Evolutionary conservation across 2,329 filamentous ascomycete species (phyloP).

Genomic region (Fusarium odoratissimum): DNA sequence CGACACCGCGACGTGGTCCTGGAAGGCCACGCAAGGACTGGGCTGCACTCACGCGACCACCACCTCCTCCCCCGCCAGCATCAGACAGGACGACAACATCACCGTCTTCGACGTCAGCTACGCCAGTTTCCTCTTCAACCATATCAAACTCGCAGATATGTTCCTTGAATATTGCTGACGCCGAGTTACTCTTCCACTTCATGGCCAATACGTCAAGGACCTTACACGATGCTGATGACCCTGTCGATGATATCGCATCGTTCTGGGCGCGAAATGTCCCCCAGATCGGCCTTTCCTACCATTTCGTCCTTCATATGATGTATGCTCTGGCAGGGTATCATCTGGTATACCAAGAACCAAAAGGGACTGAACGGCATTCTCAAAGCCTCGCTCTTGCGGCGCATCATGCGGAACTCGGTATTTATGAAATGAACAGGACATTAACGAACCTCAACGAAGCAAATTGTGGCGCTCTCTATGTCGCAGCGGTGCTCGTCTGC

Average conservation of each 20-base stretch:
- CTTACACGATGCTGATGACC: slow-evolving; percentile 35
- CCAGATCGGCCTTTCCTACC: slow-evolving; percentile 44
- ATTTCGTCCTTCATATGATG: slow-evolving; percentile 47
- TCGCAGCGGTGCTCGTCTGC: slow-evolving; percentile 45
- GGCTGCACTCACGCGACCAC: slow-evolving; percentile 41
- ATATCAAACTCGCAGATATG: slow-evolving; percentile 36
- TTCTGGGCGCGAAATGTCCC: slow-evolving; percentile 48
- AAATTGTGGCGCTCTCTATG: slow-evolving; percentile 48
- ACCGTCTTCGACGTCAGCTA: slow-evolving; percentile 38
- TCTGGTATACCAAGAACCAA: slow-evolving; percentile 37
- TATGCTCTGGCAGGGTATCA: slow-evolving; percentile 46
- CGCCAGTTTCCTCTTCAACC: slow-evolving; percentile 39
- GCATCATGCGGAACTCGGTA: slow-evolving; percentile 43
- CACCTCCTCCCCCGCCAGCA: slow-evolving; percentile 22
- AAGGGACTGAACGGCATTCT: slow-evolving; percentile 31
- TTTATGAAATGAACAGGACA: slow-evolving; percentile 42
- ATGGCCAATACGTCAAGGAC: slow-evolving; percentile 42
- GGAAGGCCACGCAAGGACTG: slow-evolving; percentile 49
- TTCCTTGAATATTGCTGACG: slow-evolving; percentile 44
- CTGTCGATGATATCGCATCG: slow-evolving; percentile 30
- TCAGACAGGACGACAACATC: slow-evolving; percentile 41
- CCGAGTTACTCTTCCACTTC: slow-evolving; percentile 48
- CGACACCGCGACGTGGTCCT: slow-evolving; percentile 43
- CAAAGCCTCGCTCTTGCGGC: slow-evolving; percentile 39
- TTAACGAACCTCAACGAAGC: slow-evolving; percentile 40